phyloP scores from a whole-genome alignment of 2,329 filamentous ascomycete genomes.

The Phyllosticta citriasiana region DNA sequence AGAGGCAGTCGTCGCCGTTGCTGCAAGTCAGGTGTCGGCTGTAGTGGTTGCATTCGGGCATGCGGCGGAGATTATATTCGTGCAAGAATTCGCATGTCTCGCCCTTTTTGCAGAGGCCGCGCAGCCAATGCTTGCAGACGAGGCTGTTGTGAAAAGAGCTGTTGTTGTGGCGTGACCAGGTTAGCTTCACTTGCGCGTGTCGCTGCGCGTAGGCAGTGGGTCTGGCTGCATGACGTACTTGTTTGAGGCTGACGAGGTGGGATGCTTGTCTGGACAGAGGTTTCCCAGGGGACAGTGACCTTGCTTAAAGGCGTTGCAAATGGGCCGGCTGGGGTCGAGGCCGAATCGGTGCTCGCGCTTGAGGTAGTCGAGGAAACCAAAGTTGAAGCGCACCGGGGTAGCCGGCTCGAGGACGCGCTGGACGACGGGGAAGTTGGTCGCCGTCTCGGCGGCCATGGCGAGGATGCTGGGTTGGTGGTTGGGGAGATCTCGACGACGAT shows the following conservation, averaged over 20 bases:
- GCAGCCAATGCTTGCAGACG: conserved; percentile 98
- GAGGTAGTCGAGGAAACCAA: conserved; percentile 80
- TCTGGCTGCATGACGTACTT: conserved; percentile 36
- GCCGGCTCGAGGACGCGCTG: conserved; percentile 21
- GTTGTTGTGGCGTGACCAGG: conserved; percentile 13
- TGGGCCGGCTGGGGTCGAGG: conserved; percentile 56
- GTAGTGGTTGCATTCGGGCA: conserved; percentile 98
- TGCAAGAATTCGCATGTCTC: conserved; percentile 95
- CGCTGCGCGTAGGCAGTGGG: conserved; percentile 19
- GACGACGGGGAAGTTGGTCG: conserved; percentile 15
- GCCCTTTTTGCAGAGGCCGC: conserved; percentile 95
- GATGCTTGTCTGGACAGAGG: conserved; percentile 77
- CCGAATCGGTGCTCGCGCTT: conserved; percentile 75
- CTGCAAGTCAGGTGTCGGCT: conserved; percentile 88
- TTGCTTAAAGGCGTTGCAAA: conserved; percentile 77
- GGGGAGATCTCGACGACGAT: not conserved
- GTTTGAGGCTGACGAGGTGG: conserved; percentile 52
- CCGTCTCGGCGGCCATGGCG: not conserved
- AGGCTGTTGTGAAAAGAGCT: conserved; percentile 39
- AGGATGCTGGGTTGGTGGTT: not conserved
- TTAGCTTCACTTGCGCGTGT: too few species aligned
- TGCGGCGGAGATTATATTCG: conserved; percentile 95
- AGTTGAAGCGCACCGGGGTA: conserved; percentile 46
- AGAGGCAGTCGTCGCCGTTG: conserved; percentile 93
- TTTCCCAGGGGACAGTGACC: conserved; percentile 81